Conservation (phyloP, 805 yeast species). For the Myxozyma vanderwaltii region DNA sequence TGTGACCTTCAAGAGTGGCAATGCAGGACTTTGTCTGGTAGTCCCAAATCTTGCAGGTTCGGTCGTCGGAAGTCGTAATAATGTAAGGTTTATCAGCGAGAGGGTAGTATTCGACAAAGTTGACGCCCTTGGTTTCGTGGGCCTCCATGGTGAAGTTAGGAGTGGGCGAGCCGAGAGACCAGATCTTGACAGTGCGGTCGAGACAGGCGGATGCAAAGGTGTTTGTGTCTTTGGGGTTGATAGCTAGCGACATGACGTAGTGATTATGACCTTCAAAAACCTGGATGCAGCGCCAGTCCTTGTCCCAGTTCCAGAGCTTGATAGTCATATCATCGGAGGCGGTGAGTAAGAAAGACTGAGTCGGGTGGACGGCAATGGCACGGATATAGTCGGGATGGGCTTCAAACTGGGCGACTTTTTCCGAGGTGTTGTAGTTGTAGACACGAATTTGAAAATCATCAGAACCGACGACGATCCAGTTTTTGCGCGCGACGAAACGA, state of each 20-base stretch:
- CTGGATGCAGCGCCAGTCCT: slow-evolving; percentile 86
- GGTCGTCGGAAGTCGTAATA: slow-evolving; percentile 94
- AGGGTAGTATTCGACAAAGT: slow-evolving; percentile 95
- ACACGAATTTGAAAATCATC: slow-evolving; percentile 95
- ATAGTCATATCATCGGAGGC: slow-evolving; percentile 90
- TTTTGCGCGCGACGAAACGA: slow-evolving; percentile 89
- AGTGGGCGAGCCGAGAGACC: slow-evolving; percentile 85
- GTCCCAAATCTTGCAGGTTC: slow-evolving; percentile 73
- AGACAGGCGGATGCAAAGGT: slow-evolving; percentile 97
- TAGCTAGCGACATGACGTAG: slow-evolving; percentile 89
- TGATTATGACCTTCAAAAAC: slow-evolving; percentile 94
- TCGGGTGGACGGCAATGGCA: slow-evolving; percentile 89
- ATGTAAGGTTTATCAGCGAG: slow-evolving; percentile 96
- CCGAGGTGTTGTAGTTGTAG: slow-evolving; percentile 93
- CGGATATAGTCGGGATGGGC: slow-evolving; percentile 98
- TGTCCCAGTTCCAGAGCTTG: slow-evolving; percentile 97
- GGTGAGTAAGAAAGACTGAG: slow-evolving; percentile 84
- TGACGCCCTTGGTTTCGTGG: slow-evolving; percentile 91
- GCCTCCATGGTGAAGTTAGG: slow-evolving; percentile 93
- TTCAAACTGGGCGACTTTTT: slow-evolving; percentile 90
- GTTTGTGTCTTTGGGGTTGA: slow-evolving; percentile 96
- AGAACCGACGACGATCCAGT: slow-evolving; percentile 94
- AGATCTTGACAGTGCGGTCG: slow-evolving; percentile 93
- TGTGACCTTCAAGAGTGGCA: slow-evolving; percentile 91
- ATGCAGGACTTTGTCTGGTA: slow-evolving; percentile 96